Percentiles rank a stretch among this genome's conserved stretches.
Evolutionary conservation across 805 yeast species (phyloP).

Genomic region (Candida dendrica): DNA sequence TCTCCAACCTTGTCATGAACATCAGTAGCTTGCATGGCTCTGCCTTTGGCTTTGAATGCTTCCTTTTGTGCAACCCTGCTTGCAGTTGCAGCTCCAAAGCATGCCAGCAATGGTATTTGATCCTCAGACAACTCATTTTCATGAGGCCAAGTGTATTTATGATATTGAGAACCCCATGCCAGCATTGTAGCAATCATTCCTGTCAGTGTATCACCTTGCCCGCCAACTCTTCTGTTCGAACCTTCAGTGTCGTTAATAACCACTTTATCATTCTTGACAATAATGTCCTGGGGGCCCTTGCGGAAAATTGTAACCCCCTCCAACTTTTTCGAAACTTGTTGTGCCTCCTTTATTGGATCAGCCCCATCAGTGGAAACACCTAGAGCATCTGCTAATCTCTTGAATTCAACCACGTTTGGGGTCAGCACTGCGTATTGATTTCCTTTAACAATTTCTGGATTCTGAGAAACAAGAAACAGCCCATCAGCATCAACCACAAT

Average conservation of each 20-base stretch:
- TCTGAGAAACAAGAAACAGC: conserved; percentile 53
- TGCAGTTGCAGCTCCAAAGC: conserved; percentile 63
- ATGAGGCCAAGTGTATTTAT: conserved; percentile 50
- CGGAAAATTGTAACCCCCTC: conserved; percentile 59
- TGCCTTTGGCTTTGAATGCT: conserved; percentile 59
- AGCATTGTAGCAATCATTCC: conserved; percentile 80
- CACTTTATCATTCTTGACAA: conserved; percentile 41
- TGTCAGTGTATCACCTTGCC: conserved; percentile 91
- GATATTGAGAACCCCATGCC: conserved; percentile 72
- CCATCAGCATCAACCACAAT: conserved; percentile 90
- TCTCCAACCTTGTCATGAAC: conserved; percentile 61
- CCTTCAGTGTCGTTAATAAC: conserved; percentile 48
- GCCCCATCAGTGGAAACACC: conserved; percentile 10
- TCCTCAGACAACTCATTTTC: conserved; percentile 22
- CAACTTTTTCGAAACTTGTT: conserved; percentile 38
- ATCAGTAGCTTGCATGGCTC: conserved; percentile 84
- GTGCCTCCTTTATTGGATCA: conserved; percentile 19
- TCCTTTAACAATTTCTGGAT: conserved; percentile 48
- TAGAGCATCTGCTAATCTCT: conserved; percentile 51
- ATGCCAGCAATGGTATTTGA: conserved; percentile 41
- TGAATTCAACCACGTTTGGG: conserved; percentile 85
- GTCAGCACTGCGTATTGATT: conserved; percentile 65
- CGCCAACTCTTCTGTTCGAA: conserved; percentile 79
- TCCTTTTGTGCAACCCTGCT: conserved; percentile 57
- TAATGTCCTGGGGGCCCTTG: conserved; percentile 65